phyloP scores from a whole-genome alignment of 2,329 filamentous ascomycete species.

The Emergomyces pasteurianus region DNA sequence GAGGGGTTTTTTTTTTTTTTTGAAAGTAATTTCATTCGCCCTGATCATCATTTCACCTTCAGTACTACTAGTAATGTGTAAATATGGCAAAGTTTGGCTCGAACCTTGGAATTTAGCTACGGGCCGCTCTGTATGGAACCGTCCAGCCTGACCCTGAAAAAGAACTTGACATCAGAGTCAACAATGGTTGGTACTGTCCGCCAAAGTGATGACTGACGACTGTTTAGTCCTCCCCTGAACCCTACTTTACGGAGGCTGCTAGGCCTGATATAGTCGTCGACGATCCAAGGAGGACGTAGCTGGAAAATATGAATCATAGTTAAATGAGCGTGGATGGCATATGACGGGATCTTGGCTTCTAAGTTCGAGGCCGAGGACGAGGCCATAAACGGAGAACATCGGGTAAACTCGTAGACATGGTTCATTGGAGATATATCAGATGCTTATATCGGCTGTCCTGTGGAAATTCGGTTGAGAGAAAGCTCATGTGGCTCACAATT shows the following conservation, averaged over 20 bases:
- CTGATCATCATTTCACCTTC: too few relatives aligned
- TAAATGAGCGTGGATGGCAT: constrained; percentile 33
- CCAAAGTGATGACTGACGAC: neutral
- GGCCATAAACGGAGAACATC: constrained; percentile 16
- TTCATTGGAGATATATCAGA: constrained; percentile 33
- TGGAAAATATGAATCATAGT: constrained; percentile 28
- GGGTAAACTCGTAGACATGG: constrained; percentile 21
- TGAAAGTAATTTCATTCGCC: too few relatives aligned
- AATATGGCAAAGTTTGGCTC: neutral
- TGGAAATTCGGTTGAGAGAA: constrained; percentile 21
- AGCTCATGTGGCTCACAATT: constrained; percentile 18
- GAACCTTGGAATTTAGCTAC: neutral
- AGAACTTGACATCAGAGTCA: neutral
- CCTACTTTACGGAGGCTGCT: constrained; percentile 17
- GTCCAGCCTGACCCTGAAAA: neutral
- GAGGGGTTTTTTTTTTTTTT: too few relatives aligned
- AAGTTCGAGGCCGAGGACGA: constrained; percentile 25
- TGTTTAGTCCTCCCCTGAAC: neutral
- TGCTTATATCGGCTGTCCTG: constrained; percentile 42
- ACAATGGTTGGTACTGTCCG: neutral
- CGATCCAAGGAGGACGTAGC: constrained; percentile 34
- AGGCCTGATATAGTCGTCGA: constrained; percentile 30
- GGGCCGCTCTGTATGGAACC: too few relatives aligned
- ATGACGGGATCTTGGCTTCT: constrained; percentile 25
- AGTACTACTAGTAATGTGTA: too few relatives aligned